A percentile compares a stretch with the other conserved stretches of the same genome.
These are phyloP conservation scores for Linum lewisii DNA, from an alignment of 345 rosid genomes.

Conservation along the genomic window DNA sequence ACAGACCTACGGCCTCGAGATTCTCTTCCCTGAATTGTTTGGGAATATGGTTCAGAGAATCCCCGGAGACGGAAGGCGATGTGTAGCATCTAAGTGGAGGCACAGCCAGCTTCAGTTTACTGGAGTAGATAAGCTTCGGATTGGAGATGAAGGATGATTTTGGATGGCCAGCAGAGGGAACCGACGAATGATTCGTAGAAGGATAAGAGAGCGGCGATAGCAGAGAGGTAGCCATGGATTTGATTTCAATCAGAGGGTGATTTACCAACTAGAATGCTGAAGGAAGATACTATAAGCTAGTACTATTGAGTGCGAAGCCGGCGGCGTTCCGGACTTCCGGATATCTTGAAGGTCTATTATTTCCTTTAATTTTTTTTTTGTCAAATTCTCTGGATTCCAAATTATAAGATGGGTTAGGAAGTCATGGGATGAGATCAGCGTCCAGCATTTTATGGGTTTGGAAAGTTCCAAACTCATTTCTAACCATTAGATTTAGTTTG, in stretches of 20 bases:
- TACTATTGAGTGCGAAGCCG: too few species aligned
- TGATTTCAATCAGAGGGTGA: background rate
- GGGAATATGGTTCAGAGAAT: conserved; percentile 53
- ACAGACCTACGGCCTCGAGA: conserved; percentile 68
- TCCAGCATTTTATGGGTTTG: too few species aligned
- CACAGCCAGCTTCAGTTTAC: conserved; percentile 12
- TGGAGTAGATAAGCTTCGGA: conserved; percentile 23
- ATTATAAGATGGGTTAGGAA: too few species aligned
- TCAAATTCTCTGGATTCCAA: too few species aligned
- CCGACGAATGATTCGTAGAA: conserved; percentile 17
- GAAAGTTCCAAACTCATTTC: too few species aligned
- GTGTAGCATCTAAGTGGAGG: conserved; percentile 18
- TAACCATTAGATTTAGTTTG: too few species aligned
- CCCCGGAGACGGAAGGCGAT: conserved; percentile 34
- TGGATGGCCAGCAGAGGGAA: conserved; percentile 14
- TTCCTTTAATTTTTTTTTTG: too few species aligned
- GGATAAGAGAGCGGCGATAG: conserved; percentile 41
- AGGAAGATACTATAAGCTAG: too few species aligned
- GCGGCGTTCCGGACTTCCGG: too few species aligned
- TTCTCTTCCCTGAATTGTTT: conserved; percentile 68
- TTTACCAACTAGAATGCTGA: too few species aligned
- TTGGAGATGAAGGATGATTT: conserved; percentile 40
- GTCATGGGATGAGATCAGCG: too few species aligned
- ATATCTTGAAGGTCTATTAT: too few species aligned
- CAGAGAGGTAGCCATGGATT: conserved; percentile 47